A percentile compares a stretch with the other conserved stretches of the same genome.
These are phyloP conservation scores for Astragalus glycyphyllos DNA, from an alignment of 306 rosid genomes.

Conservation along the genomic window DNA sequence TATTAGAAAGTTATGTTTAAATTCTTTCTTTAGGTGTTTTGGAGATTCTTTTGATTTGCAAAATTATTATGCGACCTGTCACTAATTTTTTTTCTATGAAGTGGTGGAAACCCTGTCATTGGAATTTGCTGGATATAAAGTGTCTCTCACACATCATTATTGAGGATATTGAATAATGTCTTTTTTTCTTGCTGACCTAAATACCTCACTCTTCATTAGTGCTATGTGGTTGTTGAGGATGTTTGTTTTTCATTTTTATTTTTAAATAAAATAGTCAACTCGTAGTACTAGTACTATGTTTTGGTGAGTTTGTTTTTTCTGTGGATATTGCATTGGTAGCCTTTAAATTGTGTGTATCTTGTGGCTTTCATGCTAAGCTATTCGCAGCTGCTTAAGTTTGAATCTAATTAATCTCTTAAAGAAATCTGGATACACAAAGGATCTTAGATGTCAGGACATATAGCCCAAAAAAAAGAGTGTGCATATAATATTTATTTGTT, in stretches of 20 bases:
- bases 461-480: too few species aligned
- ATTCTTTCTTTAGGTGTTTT: not conserved
- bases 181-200: slow-evolving; percentile 12
- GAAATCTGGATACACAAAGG: too few species aligned
- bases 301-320: too few species aligned
- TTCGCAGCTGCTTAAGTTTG: too few species aligned
- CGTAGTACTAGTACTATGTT: not conserved
- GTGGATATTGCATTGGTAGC: not conserved
- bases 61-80: slow-evolving; percentile 39
- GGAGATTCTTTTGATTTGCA: not conserved
- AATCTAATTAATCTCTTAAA: too few species aligned
- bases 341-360: too few species aligned
- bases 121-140: slow-evolving; percentile 28
- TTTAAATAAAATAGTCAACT: not conserved
- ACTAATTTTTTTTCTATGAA: slow-evolving; percentile 10
- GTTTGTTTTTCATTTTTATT: not conserved
- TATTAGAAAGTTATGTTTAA: too few species aligned
- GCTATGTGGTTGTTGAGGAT: slow-evolving; percentile 50
- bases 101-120: slow-evolving; percentile 45
- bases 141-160: slow-evolving; percentile 22
- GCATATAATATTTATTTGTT: too few species aligned
- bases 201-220: slow-evolving; percentile 37
- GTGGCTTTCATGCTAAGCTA: too few species aligned
- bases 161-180: slow-evolving; percentile 40
- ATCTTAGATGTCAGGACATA: too few species aligned